phyloP scores from a whole-genome alignment of 805 yeast genomes.

The Lachancea sp. region DNA sequence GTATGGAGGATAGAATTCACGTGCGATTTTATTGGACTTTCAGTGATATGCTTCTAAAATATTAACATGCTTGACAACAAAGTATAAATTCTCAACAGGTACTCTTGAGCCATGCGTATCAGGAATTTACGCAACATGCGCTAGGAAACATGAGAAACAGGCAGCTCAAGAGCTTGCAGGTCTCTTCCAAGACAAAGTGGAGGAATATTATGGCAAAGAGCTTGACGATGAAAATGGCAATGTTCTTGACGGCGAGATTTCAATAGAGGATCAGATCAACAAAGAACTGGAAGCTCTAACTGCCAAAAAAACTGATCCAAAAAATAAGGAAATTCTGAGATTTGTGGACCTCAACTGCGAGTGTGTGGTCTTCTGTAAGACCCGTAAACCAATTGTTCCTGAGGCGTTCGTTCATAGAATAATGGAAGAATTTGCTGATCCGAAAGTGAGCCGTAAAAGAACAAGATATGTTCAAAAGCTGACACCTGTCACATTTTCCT shows the following conservation, averaged over 20 bases:
- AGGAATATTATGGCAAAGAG: conserved; percentile 40
- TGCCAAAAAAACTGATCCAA: conserved; percentile 33
- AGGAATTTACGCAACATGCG: conserved; percentile 88
- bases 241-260: conserved; percentile 29
- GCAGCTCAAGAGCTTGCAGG: conserved; percentile 68
- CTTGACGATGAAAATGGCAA: conserved; percentile 15
- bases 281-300: conserved; percentile 64
- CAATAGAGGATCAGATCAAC: conserved; percentile 71
- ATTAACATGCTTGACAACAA: conserved; percentile 1
- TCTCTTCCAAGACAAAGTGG: conserved; percentile 49
- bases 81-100: conserved; percentile 27
- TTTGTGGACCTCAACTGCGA: conserved; percentile 69
- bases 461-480: conserved; percentile 73
- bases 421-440: conserved; percentile 52
- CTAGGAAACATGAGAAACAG: conserved; percentile 67
- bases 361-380: conserved; percentile 79
- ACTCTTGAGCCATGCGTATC: conserved; percentile 71
- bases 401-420: conserved; percentile 58
- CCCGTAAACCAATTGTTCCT: conserved; percentile 73
- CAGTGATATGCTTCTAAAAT: not conserved
- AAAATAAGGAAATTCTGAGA: conserved; percentile 43
- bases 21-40: not conserved
- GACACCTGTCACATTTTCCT: conserved; percentile 73
- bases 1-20: conserved; percentile 3
- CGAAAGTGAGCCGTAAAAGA: conserved; percentile 41